Conservation (phyloP, 2,329 filamentous ascomycete genomes). For the Aphanocladium album region DNA sequence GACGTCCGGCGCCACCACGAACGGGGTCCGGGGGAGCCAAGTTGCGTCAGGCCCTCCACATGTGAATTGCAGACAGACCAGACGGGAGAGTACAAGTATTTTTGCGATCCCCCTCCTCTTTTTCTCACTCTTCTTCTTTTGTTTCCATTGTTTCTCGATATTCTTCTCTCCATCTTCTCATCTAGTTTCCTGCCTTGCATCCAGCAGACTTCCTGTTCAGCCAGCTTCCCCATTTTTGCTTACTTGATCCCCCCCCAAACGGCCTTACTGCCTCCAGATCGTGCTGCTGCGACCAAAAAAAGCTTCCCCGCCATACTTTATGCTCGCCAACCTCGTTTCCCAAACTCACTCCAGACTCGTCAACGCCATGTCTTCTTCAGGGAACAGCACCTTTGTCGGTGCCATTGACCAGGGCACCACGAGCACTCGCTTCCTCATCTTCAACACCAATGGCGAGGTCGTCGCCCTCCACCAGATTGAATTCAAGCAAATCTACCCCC, state of each 20-base stretch:
- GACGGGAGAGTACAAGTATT: conserved; percentile 12
- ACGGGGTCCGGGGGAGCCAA: conserved; percentile 4
- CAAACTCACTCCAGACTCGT: conserved; percentile 17
- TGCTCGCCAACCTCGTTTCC: conserved; percentile 22
- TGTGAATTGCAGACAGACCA: conserved; percentile 5
- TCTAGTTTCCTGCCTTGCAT: no score
- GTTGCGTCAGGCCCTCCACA: conserved; percentile 14
- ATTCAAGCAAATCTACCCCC: conserved; percentile 68
- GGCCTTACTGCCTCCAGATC: conserved; percentile 9
- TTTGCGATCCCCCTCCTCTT: conserved; percentile 13
- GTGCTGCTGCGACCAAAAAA: conserved; percentile 11
- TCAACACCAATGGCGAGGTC: conserved; percentile 64
- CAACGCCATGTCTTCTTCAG: conserved; percentile 28
- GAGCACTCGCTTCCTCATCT: conserved; percentile 72
- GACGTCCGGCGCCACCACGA: conserved; percentile 4
- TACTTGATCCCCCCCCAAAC: conserved; percentile 9
- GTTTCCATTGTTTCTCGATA: background rate
- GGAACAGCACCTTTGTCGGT: conserved; percentile 54
- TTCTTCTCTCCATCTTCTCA: background rate
- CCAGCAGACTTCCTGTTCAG: no score
- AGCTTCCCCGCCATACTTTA: conserved; percentile 15
- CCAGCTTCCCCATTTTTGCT: conserved; percentile 10
- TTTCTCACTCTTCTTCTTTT: background rate
- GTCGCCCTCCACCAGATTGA: conserved; percentile 71
- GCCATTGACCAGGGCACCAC: conserved; percentile 79